These are phyloP conservation scores for Elaeagnus macrophylla DNA, from an alignment of 306 rosid species.

Conservation along the genomic window DNA sequence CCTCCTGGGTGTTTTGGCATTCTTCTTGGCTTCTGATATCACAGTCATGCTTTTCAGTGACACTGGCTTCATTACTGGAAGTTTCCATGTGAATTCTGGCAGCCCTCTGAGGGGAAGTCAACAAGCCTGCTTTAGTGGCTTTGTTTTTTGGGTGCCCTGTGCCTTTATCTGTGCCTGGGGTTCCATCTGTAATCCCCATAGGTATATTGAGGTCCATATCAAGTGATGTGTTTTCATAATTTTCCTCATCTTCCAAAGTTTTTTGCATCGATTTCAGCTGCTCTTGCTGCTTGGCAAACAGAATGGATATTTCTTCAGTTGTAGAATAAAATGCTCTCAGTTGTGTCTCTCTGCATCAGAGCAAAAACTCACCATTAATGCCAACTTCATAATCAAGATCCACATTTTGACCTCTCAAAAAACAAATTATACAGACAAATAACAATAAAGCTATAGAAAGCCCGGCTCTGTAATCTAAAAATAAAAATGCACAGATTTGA, in stretches of 20 bases:
- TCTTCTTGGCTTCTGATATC: constrained; percentile 48
- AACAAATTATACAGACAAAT: no score
- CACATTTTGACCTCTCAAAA: no score
- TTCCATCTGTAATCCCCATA: constrained; percentile 25
- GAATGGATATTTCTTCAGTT: constrained; percentile 73
- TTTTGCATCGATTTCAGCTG: constrained; percentile 85
- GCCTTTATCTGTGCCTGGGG: constrained; percentile 22
- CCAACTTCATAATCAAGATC: not conserved
- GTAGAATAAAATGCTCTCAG: constrained; percentile 91
- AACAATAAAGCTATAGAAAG: no score
- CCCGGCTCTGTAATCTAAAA: no score
- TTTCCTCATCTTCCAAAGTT: constrained; percentile 89
- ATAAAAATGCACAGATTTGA: no score
- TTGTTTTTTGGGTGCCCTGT: constrained; percentile 25
- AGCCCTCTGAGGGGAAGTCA: constrained; percentile 40
- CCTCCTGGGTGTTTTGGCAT: constrained; percentile 70
- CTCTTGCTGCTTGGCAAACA: constrained; percentile 86
- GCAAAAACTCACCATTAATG: constrained; percentile 3
- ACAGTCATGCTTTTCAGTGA: constrained; percentile 79
- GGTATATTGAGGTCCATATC: constrained; percentile 51
- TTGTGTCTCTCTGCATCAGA: constrained; percentile 69
- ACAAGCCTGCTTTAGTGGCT: constrained; percentile 40
- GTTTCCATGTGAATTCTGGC: constrained; percentile 40
- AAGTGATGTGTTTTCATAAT: constrained; percentile 66
- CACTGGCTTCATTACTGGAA: constrained; percentile 62